Base-by-base conservation (phyloP, 306 rosid species). In the Arachis hypogaea region DNA sequence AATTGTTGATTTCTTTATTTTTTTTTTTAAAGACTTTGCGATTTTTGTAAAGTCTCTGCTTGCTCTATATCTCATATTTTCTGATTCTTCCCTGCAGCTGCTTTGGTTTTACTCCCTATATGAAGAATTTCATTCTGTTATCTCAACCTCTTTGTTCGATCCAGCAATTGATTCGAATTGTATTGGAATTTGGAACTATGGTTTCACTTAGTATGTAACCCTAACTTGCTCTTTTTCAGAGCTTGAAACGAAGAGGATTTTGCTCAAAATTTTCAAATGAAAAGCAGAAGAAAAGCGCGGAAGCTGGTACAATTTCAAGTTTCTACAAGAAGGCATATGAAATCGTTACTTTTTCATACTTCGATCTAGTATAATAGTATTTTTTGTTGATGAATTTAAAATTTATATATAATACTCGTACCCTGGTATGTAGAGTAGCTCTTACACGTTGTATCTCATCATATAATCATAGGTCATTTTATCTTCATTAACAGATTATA, bases 201-300 rank as follows among this genome's bases (percentile, higher is more conserved):
- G 14, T 14, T 14, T 14, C 14, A 14, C 14, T 14, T 14, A 14
- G 14, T 14, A 14, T 14, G 14, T 14, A 14, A 14, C 14, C 14
- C 14, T 14, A 14, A 14, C 14, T 14, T 14, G 14, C 14, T 14
- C 14, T 14, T 14, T 14, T 14, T 14, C 14, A 14, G 14, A 14
- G 14, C 14, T 14, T 43, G 99, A 94, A 82, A 94, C 98, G 14
- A 94, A 94, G 78, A 87, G 95, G 85, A 94, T 94, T 66, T 86
- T 94, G 87, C 99, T 94, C 65, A 96, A 92, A 59, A 94, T 94
- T 85, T 94, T 94, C 70, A 94, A 94, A 77, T 14, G 97, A 94
- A 72, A 94, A 94, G 92, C 99, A 92, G 77, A 92, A 90, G 80
- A 94, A 84, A 83, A 85, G 86, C 60, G 92, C 96, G 16, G 98